Evolutionary conservation across 2,329 filamentous ascomycete genomes (phyloP), one percentile per base, ranked within the genome.

Genomic region (Nothophoma quercina): DNA sequence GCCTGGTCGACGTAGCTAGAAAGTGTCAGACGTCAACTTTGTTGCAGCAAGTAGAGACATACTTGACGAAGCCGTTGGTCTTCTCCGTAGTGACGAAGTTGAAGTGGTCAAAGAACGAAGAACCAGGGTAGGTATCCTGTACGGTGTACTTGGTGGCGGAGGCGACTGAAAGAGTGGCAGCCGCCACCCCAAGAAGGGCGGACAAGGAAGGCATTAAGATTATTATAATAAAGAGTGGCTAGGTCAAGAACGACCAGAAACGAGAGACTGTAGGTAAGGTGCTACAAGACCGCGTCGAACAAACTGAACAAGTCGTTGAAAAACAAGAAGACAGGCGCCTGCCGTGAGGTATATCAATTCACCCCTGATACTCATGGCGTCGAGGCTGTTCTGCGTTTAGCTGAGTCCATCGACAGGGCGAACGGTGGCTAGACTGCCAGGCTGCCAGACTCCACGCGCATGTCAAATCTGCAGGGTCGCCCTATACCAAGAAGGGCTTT

Each of bases 1-100:
- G 34, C 8, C 29, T 39, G 50, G 18, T 47, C 44, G 13, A 53
- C 50, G 40, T 53, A 53, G 16, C 50, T 53, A 6, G 1, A 3
- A 2, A 1, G 15, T 19, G 43, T 48, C n/a, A 56, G 8, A 36
- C 40, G 15, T 44, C 32, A 13, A 26, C 35, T 18, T 47, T 56
- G 8, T 56, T 34, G 2, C 56, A 22, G 5, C 40, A 13, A 8
- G 7, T 38, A 16, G 18, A 22, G 3, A 55, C 56, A 28, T 63
- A 69, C 58, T 59, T 56, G 21, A 70, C 67, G 34, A 63, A 69
- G 38, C 68, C 68, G 35, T 64, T 51, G 19, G 60, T 70, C 9
- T 64, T 59, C 10, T 62, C 50, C 5, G 48, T 56, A 32, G 58
- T 60, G 51, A 62, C 64, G 52, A 68, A 71, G 44, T 64, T 51